A percentile compares a stretch with the other conserved stretches of the same genome.
Evolutionary conservation across 352 stramenopile genomes (phyloP).

Genomic region (Phytophthora cajani): DNA sequence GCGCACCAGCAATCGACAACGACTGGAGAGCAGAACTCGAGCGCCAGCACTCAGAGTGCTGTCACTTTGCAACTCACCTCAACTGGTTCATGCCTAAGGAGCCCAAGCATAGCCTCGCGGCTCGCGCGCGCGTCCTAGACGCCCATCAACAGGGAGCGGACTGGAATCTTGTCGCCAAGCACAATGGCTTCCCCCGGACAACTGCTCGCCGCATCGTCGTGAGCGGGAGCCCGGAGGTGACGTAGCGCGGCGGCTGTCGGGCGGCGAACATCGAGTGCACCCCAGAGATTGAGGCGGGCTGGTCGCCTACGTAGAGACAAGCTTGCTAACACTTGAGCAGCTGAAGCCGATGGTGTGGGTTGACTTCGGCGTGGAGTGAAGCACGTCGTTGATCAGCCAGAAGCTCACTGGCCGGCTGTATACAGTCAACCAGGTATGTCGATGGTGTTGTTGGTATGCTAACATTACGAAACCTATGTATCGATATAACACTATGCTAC

Average conservation of each 20-base stretch:
- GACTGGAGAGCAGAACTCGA: background rate
- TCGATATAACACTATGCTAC: background rate
- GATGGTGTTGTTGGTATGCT: too few species aligned
- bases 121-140: background rate
- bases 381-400: background rate
- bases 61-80: background rate
- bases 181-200: background rate
- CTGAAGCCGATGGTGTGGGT: too few species aligned
- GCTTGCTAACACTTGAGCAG: too few species aligned
- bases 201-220: constrained; percentile 4
- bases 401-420: too few species aligned
- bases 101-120: background rate
- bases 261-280: too few species aligned
- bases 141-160: background rate
- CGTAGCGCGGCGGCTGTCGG: background rate
- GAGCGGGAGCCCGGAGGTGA: background rate
- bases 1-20: background rate
- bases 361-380: background rate
- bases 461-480: too few species aligned
- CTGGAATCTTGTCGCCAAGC: constrained; percentile 1
- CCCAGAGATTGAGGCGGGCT: too few species aligned
- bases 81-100: background rate
- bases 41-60: background rate
- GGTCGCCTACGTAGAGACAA: too few species aligned
- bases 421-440: too few species aligned